Base-by-base conservation (phyloP, 2,329 filamentous ascomycete species). In the Fusarium sp. region DNA sequence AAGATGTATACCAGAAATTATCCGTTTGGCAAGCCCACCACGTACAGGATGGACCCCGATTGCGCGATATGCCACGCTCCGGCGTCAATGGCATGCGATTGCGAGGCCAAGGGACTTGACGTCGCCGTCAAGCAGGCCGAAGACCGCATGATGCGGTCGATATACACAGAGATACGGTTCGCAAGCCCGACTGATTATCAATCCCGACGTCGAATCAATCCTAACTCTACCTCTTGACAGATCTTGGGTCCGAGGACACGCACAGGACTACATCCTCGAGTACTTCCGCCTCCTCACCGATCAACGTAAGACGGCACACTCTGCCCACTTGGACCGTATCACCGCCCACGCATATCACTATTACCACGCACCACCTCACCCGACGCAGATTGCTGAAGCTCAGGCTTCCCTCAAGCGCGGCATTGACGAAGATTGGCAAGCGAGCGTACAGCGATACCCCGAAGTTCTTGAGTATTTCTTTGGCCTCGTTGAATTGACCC, bases 381-480 rank as follows among this genome's bases (percentile, higher is more conserved):
- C 89, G 29, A 86, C 83, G 73, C 88, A 94, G 79, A 88, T 95
- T 62, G 85, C 88, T 42, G 87, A 89, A 66, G 93, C 92, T 27
- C 89, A 94, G 78, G 86, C 87, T 18, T 87, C 88, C 58, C 86
- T 94, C 70, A 94, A 94, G 82, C 88, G 90, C 59, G 93, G 92
- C 70, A 93, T 95, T 77, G 93, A 95, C 77, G 91, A 93, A 71
- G 93, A 95, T 83, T 96, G 93, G 93, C 89, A 92, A 77, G 87
- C 89, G 33, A 92, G 91, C 57, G 93, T 95, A 42, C 89, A 94
- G 77, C 88, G 91, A 64, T 96, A 95, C 77, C 94, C 93, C 6
- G 92, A 95, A 80, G 91, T 95, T n/a, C 85, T 96, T 64, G 92
- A 95, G 82, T 95, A 95, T 82, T 95, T 93, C 80, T 95, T 92